A percentile compares a stretch with the other conserved stretches of the same genome.
These are phyloP conservation scores for Boletus coccyginus DNA, from an alignment of 768 basidiomycete species.

Conservation along the genomic window DNA sequence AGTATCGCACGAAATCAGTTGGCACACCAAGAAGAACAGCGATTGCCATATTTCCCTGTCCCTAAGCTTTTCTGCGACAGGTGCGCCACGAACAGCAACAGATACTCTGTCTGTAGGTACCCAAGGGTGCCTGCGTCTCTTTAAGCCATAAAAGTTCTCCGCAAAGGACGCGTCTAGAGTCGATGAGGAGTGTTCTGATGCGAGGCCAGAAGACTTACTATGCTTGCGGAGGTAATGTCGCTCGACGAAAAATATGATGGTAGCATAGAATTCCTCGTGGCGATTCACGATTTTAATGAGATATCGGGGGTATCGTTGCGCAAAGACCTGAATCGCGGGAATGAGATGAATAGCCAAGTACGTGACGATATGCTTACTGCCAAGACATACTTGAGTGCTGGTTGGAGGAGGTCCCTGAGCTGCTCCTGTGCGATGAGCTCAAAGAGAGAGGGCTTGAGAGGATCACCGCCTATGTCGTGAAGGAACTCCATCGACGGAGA, in stretches of 20 bases:
- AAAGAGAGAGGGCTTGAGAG: constrained; percentile 79
- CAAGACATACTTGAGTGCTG: constrained; percentile 91
- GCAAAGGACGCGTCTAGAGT: constrained; percentile 84
- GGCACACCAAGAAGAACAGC: constrained; percentile 72
- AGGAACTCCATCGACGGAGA: constrained; percentile 71
- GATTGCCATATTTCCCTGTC: constrained; percentile 70
- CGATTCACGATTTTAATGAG: constrained; percentile 86
- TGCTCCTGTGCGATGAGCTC: constrained; percentile 95
- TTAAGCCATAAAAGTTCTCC: constrained; percentile 94
- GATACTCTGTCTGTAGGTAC: constrained; percentile 66
- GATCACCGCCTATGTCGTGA: constrained; percentile 69
- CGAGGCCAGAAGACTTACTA: constrained; percentile 45
- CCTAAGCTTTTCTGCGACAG: constrained; percentile 63
- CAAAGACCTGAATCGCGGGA: constrained; percentile 68
- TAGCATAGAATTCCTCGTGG: constrained; percentile 95
- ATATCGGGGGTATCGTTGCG: constrained; percentile 92
- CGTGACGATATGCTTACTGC: constrained; percentile 53
- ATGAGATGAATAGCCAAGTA: not conserved
- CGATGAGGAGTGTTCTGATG: not conserved
- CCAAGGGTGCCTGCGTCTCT: constrained; percentile 68
- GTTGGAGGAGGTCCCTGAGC: constrained; percentile 86
- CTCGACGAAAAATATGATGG: constrained; percentile 87
- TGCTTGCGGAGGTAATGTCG: constrained; percentile 85
- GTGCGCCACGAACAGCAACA: constrained; percentile 64
- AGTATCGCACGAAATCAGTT: not conserved